These are phyloP conservation scores for Sugiyamaella boreocaroliniensis DNA, from an alignment of 805 yeast genomes.

Conservation along the genomic window DNA sequence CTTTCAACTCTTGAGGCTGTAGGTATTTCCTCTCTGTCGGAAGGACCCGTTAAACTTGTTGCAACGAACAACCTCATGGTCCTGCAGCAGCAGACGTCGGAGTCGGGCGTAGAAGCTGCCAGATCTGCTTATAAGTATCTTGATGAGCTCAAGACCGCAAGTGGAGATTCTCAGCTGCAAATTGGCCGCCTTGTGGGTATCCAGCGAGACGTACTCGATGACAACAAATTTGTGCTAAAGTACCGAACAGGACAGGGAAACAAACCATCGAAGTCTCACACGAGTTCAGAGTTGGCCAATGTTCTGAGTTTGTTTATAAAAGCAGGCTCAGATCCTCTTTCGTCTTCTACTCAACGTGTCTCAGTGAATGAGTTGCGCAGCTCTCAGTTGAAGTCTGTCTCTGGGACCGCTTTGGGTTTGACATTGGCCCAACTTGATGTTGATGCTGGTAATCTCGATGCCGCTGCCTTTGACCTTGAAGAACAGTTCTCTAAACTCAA, in stretches of 20 bases:
- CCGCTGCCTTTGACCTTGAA: conserved; percentile 26
- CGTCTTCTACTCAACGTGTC: not conserved
- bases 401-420: conserved; percentile 8
- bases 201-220: not conserved
- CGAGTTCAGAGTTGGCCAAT: not conserved
- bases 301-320: not conserved
- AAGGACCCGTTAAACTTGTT: conserved; percentile 9
- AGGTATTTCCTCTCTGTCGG: conserved; percentile 18
- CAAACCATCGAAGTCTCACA: not conserved
- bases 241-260: not conserved
- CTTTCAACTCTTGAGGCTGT: conserved; percentile 33
- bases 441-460: conserved; percentile 20
- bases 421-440: conserved; percentile 26
- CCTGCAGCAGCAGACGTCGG: conserved; percentile 6
- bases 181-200: not conserved
- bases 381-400: not conserved
- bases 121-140: conserved; percentile 37
- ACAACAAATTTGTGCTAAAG: not conserved
- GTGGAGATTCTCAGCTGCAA: conserved; percentile 22
- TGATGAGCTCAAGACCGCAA: conserved; percentile 34
- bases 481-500: conserved; percentile 1
- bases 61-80: conserved; percentile 15
- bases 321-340: not conserved
- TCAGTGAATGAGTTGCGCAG: not conserved
- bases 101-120: conserved; percentile 8